Evolutionary conservation across 495 filamentous ascomycete species (phyloP), one percentile per base, ranked within the genome.

Genomic region (Penicillium psychrofluorescens): DNA sequence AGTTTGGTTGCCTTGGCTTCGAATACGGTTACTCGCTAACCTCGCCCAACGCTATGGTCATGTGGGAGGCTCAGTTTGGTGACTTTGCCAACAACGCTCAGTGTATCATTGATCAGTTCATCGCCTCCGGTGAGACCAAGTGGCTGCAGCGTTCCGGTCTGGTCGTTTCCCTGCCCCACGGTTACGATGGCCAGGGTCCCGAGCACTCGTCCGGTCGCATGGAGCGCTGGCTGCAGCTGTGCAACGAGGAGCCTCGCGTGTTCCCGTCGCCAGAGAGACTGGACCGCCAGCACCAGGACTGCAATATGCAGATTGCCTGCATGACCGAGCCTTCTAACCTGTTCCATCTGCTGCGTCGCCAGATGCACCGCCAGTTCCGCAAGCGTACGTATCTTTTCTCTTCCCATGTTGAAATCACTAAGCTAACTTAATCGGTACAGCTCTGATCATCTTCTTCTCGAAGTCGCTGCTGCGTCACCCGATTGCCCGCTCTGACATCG

Each of bases 1-100:
- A 98, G 70, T 98, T 85, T 58, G 92, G 92, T 50, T 80, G 77
- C 55, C 86, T 98, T 52, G 92, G 92, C 46, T 98, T 98, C 62
- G 92, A 98, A 66, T 98, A 98, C 58, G 92, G 92, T 55, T 98
- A 98, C 73, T 97, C 94, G 8, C 69, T 98, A 37, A 94, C 88
- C 43, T 96, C 94, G 36, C 92, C 92, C 33, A 91, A 95, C 63
- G 92, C 91, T 34, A 79, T 98, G 28, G 89, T 97, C 48, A 90
- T 98, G 79, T 98, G 92, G 92, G 92, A 98, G 68, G 92, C 92
- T 29, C 92, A 98, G 70, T 98, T 98, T 64, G 92, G 92, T 72
- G 92, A 98, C 68, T 98, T 98, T 53, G 92, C 90, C 74, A 98
- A 98, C 79, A 97, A 95, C 67, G 88, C 90, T 36, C 92, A 98